These are phyloP conservation scores for Mortierella sp. DNA, from an alignment of 371 early-diverging fungal genomes.

Conservation along the genomic window DNA sequence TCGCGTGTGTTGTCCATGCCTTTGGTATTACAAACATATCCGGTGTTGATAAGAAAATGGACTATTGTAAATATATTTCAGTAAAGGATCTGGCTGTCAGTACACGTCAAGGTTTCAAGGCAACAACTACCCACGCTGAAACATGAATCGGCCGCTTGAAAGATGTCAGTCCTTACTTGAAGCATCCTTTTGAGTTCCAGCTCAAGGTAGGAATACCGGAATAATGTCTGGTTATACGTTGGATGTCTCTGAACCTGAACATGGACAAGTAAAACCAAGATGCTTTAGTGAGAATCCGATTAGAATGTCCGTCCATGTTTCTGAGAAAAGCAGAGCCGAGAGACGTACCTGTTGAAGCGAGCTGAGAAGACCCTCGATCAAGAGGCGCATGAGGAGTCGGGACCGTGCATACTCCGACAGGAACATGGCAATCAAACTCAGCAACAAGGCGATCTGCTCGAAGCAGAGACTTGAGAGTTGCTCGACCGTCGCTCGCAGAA, in stretches of 20 bases:
- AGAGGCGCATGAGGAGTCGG: constrained; percentile 74
- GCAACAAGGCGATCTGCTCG: constrained; percentile 74
- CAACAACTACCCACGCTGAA: background rate
- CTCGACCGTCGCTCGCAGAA: constrained; percentile 74
- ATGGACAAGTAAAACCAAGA: background rate
- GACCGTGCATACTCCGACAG: constrained; percentile 76
- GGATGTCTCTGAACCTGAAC: constrained; percentile 55
- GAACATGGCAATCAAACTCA: constrained; percentile 77
- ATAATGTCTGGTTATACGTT: constrained; percentile 34
- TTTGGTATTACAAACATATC: constrained; percentile 78
- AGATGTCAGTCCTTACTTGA: constrained; percentile 54
- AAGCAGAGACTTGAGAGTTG: constrained; percentile 64
- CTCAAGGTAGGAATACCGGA: constrained; percentile 62
- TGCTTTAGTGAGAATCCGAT: background rate
- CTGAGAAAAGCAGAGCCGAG: background rate
- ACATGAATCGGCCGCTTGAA: background rate
- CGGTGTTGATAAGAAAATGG: constrained; percentile 72
- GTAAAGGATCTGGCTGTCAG: background rate
- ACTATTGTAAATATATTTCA: constrained; percentile 40
- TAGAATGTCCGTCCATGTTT: background rate
- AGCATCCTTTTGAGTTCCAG: constrained; percentile 68
- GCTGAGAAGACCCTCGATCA: constrained; percentile 73
- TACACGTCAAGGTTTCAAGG: background rate
- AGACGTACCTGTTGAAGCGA: constrained; percentile 68
- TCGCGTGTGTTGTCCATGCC: constrained; percentile 54